These are phyloP conservation scores for Pseudopithomyces maydicus DNA, from an alignment of 2,329 filamentous ascomycete genomes.

Conservation along the genomic window DNA sequence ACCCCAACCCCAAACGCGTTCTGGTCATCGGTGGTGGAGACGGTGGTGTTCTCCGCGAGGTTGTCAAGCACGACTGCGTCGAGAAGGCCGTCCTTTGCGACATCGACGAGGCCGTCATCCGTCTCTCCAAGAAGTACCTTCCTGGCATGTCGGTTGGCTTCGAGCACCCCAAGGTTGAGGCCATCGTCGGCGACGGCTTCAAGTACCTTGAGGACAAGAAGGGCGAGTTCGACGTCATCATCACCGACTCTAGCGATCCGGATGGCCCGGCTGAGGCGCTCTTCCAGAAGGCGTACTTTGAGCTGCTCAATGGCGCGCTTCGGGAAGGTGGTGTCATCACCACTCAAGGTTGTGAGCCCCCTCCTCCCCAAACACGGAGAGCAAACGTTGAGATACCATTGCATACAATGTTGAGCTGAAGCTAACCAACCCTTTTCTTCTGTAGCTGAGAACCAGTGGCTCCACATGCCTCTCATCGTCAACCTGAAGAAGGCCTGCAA, in stretches of 20 bases:
- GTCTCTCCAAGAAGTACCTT: constrained; percentile 97
- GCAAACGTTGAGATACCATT: constrained; percentile 16
- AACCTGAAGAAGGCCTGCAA: constrained; percentile 96
- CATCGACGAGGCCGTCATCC: constrained; percentile 98
- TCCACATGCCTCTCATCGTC: constrained; percentile 91
- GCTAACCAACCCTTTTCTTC: constrained; percentile 30
- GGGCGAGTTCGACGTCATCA: constrained; percentile 98
- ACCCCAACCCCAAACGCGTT: constrained; percentile 97
- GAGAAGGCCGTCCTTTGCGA: constrained; percentile 97
- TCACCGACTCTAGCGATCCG: constrained; percentile 97
- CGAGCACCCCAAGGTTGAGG: constrained; percentile 89
- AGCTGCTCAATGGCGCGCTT: constrained; percentile 87
- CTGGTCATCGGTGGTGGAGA: constrained; percentile 98
- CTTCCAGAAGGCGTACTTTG: constrained; percentile 99
- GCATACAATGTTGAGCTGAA: constrained; percentile 18
- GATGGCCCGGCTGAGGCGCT: constrained; percentile 95
- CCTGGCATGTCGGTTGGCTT: constrained; percentile 93
- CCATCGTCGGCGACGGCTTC: constrained; percentile 96
- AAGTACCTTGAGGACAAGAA: constrained; percentile 97
- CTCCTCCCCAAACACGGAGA: constrained; percentile 47
- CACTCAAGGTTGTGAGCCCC: constrained; percentile 99
- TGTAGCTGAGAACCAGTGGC: constrained; percentile 99
- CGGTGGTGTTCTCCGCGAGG: constrained; percentile 94
- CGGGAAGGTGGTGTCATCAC: constrained; percentile 97
- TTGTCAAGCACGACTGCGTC: constrained; percentile 97